Conservation (phyloP, 768 basidiomycete genomes). For the Cantharellus anzutake region DNA sequence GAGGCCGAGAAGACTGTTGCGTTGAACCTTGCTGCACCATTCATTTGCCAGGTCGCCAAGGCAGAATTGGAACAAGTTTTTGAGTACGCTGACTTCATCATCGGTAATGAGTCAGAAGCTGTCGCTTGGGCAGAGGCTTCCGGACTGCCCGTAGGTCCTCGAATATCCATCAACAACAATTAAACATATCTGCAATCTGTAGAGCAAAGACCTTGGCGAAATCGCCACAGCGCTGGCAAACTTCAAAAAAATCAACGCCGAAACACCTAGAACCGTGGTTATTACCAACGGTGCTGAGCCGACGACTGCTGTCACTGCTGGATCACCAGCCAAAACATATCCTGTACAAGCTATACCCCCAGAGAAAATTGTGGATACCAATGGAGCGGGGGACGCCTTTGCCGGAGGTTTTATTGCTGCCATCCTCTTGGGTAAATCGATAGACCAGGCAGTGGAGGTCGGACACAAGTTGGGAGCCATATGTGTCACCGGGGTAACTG, state of each 20-base stretch:
- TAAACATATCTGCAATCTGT: not conserved
- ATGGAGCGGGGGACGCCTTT: constrained; percentile 95
- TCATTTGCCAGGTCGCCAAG: constrained; percentile 88
- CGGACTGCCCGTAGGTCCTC: constrained; percentile 17
- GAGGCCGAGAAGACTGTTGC: constrained; percentile 69
- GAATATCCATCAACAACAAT: not conserved
- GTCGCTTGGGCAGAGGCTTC: constrained; percentile 63
- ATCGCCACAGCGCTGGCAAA: constrained; percentile 63
- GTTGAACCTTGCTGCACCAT: constrained; percentile 91
- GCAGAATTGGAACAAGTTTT: constrained; percentile 63
- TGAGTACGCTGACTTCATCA: constrained; percentile 71
- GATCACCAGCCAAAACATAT: constrained; percentile 33
- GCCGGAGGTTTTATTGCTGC: constrained; percentile 92
- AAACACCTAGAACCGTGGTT: constrained; percentile 62
- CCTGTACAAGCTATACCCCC: constrained; percentile 37
- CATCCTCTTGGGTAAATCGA: constrained; percentile 51
- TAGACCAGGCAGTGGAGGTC: constrained; percentile 59
- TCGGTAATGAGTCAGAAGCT: constrained; percentile 95
- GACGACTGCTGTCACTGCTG: constrained; percentile 56
- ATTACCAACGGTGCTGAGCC: constrained; percentile 78
- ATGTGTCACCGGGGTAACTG: constrained; percentile 55
- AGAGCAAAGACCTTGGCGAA: constrained; percentile 40
- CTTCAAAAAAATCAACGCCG: constrained; percentile 53
- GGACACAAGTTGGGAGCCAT: constrained; percentile 79
- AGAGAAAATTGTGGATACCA: constrained; percentile 79